Evolutionary conservation across 1,284 basidiomycete genomes (phyloP).

Genomic region (Coriolopsis trogii): DNA sequence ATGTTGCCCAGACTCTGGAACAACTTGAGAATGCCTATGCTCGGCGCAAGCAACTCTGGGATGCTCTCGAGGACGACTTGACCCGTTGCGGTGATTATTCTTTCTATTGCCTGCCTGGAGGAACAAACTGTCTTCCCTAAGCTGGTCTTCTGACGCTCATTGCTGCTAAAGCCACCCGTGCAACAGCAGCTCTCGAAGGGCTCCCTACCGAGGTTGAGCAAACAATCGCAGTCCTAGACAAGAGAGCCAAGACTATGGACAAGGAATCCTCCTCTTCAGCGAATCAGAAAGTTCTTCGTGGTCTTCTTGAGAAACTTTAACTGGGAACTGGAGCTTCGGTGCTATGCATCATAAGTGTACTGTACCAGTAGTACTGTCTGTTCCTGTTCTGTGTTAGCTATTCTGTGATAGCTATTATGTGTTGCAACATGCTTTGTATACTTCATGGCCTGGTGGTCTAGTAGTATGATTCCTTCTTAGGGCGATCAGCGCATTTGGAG

Average conservation of each 20-base stretch:
- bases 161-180: conserved; percentile 36
- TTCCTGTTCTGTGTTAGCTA: not conserved
- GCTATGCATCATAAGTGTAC: too few species aligned
- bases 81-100: conserved; percentile 45
- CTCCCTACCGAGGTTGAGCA: conserved; percentile 47
- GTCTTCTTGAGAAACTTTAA: conserved; percentile 34
- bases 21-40: conserved; percentile 49
- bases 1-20: conserved; percentile 36
- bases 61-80: conserved; percentile 43
- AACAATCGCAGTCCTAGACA: conserved; percentile 45
- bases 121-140: not conserved
- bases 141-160: not conserved
- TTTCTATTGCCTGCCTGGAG: conserved; percentile 2
- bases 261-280: conserved; percentile 40
- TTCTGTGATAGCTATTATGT: too few species aligned
- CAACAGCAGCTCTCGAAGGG: conserved; percentile 39
- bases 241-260: conserved; percentile 46
- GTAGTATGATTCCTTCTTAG: too few species aligned
- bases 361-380: too few species aligned
- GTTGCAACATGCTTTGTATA: too few species aligned
- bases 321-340: too few species aligned
- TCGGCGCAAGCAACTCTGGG: conserved; percentile 49
- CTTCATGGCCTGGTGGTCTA: too few species aligned
- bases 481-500: too few species aligned
- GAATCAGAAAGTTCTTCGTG: conserved; percentile 40